Conservation (phyloP, 345 rosid species). For the Citrus hindsii region DNA sequence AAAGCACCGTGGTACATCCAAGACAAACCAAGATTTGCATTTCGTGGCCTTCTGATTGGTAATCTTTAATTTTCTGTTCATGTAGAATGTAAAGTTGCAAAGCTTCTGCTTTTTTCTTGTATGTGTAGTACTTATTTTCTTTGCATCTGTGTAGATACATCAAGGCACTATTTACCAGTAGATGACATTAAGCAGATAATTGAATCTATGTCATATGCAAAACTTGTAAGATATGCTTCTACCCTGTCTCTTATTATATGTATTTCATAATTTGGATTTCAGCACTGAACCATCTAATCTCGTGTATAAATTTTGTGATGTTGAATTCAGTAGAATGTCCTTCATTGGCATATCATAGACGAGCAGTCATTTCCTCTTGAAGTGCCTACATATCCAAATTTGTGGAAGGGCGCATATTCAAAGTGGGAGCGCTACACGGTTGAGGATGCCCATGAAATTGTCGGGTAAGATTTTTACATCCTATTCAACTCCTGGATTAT, state of each 20-base stretch:
- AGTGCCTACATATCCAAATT: slow-evolving; percentile 71
- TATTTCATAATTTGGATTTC: slow-evolving; percentile 9
- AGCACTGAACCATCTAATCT: slow-evolving; percentile 7
- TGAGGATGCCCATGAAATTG: slow-evolving; percentile 89
- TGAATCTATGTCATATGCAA: slow-evolving; percentile 95
- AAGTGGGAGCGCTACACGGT: slow-evolving; percentile 88
- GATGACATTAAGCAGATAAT: slow-evolving; percentile 74
- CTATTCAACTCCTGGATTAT: slow-evolving; percentile 1
- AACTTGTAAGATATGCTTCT: slow-evolving; percentile 61
- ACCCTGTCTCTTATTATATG: slow-evolving; percentile 9
- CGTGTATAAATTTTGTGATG: slow-evolving; percentile 20
- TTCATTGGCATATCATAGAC: slow-evolving; percentile 97
- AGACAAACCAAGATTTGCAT: slow-evolving; percentile 83
- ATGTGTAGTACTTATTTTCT: neutral
- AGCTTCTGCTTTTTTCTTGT: neutral
- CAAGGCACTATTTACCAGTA: slow-evolving; percentile 80
- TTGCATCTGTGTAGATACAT: slow-evolving; percentile 63
- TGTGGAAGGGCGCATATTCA: slow-evolving; percentile 90
- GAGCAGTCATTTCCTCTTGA: slow-evolving; percentile 92
- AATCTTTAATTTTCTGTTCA: slow-evolving; percentile 12
- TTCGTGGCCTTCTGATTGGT: slow-evolving; percentile 87
- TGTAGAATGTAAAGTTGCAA: neutral
- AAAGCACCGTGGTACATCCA: slow-evolving; percentile 85
- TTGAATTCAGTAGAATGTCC: slow-evolving; percentile 71
- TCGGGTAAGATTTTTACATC: slow-evolving; percentile 46